Base-by-base conservation (phyloP, 2,329 filamentous ascomycete species). In the Arthrobotrys megalospora region DNA sequence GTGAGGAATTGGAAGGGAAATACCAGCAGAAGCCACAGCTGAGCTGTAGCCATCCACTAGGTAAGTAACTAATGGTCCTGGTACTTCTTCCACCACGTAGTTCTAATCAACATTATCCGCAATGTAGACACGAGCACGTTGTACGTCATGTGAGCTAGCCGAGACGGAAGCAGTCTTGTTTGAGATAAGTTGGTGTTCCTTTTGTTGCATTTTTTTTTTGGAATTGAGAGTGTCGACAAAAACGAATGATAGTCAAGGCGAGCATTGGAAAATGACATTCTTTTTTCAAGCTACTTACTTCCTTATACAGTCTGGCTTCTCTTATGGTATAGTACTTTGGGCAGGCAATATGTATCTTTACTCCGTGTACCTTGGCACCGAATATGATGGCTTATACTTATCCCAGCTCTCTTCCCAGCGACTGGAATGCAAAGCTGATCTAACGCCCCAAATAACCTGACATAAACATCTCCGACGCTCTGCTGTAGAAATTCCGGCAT, bases 11-110 rank as follows among this genome's bases (percentile, higher is more conserved):
- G 76, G 87, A 92, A 81, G 89, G 89, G 45, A 96, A 96, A 84
- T 99, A 99, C 84, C 88, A 89, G 7, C 96, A 99, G 86, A 97
- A 97, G 86, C 96, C 96, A 65, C 96, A 99, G 87, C 87, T 99
- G 81, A 97, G 94, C 83, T 95, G 93, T 86, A 97, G 94, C 84
- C 96, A 99, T 85, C 96, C 96, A 41, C 87, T 99, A 83, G 94
- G 95, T 97, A 90, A 86, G 60, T 80, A 16, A 16, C 2, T 4
- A 32, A 38, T 58, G 6, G 16, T n/a, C 45, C 45, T 2, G 84
- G 81, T 77, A 28, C 11, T 38, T 28, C 6, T 45, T 32, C 34
- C 48, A 43, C 34, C 8, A 38, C n/a, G 47, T 36, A 38, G 6
- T n/a, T 53, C 43, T 58, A 14, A n/a, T n/a, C n/a, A n/a, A 58